Conservation (phyloP, 78 protist species). For the Protostelium mycophagum region DNA sequence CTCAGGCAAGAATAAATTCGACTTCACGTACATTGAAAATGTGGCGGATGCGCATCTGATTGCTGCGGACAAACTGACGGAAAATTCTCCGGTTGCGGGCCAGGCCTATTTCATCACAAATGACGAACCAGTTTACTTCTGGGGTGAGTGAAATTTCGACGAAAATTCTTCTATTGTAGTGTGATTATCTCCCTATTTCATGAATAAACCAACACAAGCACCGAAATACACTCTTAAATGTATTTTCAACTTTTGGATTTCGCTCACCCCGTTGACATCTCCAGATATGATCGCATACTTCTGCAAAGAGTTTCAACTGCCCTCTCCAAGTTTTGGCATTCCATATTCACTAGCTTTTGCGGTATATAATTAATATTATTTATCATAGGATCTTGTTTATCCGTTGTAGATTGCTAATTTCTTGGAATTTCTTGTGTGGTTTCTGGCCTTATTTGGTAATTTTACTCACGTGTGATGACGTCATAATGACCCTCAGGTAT, state of each 20-base stretch:
- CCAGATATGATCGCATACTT: no score
- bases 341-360: no score
- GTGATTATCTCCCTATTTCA: no score
- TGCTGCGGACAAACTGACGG: slow-evolving; percentile 30
- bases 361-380: no score
- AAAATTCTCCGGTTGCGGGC: slow-evolving; percentile 10
- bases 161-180: no score
- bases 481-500: slow-evolving; percentile 10
- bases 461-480: slow-evolving; percentile 17
- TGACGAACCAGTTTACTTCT: slow-evolving; percentile 43
- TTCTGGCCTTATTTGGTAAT: slow-evolving; percentile 33
- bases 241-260: slow-evolving; percentile 44
- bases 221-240: no score
- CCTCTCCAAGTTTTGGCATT: no score
- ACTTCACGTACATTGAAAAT: slow-evolving; percentile 64
- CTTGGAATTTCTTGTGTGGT: slow-evolving; percentile 13
- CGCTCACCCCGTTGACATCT: slow-evolving; percentile 13
- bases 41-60: slow-evolving; percentile 47
- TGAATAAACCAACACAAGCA: no score
- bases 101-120: slow-evolving; percentile 46
- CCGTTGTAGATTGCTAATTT: background rate
- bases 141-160: slow-evolving; percentile 36
- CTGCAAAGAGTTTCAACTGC: no score
- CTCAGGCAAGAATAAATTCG: slow-evolving; percentile 24
- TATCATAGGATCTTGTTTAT: no score